These are phyloP conservation scores for Serendipita sp. DNA, from an alignment of 768 basidiomycete species.

Conservation along the genomic window DNA sequence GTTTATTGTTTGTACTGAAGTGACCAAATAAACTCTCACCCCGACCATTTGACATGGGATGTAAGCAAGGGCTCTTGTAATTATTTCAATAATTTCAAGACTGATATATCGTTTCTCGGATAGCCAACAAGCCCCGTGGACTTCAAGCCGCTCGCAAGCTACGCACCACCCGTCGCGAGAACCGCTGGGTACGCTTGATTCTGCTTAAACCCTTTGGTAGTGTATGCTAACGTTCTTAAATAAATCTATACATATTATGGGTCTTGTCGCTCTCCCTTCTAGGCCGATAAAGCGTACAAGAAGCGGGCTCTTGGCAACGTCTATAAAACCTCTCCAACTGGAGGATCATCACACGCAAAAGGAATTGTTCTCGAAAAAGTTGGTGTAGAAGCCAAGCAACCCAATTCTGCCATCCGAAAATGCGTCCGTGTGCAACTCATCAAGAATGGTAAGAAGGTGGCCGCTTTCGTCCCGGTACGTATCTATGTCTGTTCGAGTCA, in stretches of 20 bases:
- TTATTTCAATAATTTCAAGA: not conserved
- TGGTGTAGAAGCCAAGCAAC: constrained; percentile 99
- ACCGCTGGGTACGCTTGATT: constrained; percentile 72
- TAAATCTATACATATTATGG: constrained; percentile 4
- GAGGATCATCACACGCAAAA: constrained; percentile 98
- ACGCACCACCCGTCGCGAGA: constrained; percentile 79
- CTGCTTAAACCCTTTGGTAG: not conserved
- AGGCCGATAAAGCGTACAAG: constrained; percentile 99
- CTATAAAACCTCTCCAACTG: constrained; percentile 99
- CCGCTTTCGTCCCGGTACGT: constrained; percentile 95
- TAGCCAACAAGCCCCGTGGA: constrained; percentile 98
- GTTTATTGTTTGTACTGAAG: not conserved
- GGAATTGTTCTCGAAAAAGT: constrained; percentile 99
- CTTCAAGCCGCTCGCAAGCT: constrained; percentile 98
- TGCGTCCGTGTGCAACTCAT: constrained; percentile 99
- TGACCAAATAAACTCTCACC: not conserved
- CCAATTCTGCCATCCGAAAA: constrained; percentile 99
- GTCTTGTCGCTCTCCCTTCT: constrained; percentile 12
- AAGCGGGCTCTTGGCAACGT: constrained; percentile 98
- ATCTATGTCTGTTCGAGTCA: not conserved
- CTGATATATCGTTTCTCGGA: not conserved
- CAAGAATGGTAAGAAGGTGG: constrained; percentile 99
- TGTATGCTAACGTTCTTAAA: not conserved
- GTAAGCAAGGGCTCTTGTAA: not conserved
- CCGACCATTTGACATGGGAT: not conserved